phyloP scores from a whole-genome alignment of 371 early-diverging fungal species.

The Rhizopus microsporus region DNA sequence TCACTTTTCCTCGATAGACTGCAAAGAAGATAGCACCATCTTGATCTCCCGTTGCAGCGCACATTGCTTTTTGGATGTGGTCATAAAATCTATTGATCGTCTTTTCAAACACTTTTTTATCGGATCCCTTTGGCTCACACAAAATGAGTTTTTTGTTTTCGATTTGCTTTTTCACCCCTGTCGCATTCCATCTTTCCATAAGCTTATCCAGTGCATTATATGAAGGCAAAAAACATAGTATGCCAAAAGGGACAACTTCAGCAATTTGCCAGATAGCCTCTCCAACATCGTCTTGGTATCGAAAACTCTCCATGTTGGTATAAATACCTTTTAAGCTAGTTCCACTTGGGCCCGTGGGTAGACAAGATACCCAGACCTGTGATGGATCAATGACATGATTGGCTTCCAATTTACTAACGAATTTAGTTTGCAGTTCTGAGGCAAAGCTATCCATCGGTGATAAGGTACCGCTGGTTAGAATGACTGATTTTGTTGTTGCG shows the following conservation, averaged over 20 bases:
- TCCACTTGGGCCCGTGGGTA: constrained; percentile 51
- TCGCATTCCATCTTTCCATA: constrained; percentile 49
- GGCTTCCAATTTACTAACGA: constrained; percentile 53
- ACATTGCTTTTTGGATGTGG: constrained; percentile 24
- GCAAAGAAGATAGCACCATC: constrained; percentile 67
- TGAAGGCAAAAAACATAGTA: constrained; percentile 67
- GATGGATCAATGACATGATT: constrained; percentile 60
- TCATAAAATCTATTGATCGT: constrained; percentile 50
- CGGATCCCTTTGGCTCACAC: constrained; percentile 46
- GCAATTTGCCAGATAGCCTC: constrained; percentile 52
- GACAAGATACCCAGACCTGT: constrained; percentile 54
- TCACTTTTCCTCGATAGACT: constrained; percentile 87
- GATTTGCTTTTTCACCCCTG: constrained; percentile 20
- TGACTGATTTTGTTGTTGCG: constrained; percentile 55
- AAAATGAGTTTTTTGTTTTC: constrained; percentile 30
- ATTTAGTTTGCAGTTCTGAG: constrained; percentile 63
- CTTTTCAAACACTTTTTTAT: constrained; percentile 57
- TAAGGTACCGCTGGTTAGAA: constrained; percentile 88
- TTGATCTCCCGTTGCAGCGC: constrained; percentile 12
- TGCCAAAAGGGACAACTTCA: constrained; percentile 58
- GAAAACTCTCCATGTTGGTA: constrained; percentile 40
- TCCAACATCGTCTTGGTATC: constrained; percentile 75
- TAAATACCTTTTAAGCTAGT: constrained; percentile 54
- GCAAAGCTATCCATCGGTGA: constrained; percentile 78
- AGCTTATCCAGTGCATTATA: constrained; percentile 58